Evolutionary conservation across 257 asterid genomes (phyloP).

Genomic region (Salvia hispanica): DNA sequence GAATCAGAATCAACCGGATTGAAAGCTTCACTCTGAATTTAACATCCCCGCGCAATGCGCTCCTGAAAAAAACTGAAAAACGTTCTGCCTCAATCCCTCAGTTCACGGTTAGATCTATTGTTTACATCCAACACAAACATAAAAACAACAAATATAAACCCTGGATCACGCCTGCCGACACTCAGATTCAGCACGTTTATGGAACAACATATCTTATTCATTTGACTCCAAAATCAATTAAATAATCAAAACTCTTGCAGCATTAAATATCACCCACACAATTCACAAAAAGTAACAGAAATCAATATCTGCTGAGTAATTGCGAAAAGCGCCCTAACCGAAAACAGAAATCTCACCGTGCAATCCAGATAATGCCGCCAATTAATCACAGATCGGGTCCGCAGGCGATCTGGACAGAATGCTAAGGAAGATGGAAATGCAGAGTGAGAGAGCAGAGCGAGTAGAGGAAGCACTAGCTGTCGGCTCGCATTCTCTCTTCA

Average conservation of each 20-base stretch:
- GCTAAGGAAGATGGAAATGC: slow-evolving; percentile 27
- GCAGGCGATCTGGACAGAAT: slow-evolving; percentile 34
- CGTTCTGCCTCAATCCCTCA: slow-evolving; percentile 10
- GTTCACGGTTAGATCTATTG: slow-evolving; percentile 47
- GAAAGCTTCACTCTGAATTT: slow-evolving; percentile 41
- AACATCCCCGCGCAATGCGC: slow-evolving; percentile 47
- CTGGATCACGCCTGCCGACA: slow-evolving; percentile 23
- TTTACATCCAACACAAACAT: slow-evolving; percentile 7
- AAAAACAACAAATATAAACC: slow-evolving; percentile 12
- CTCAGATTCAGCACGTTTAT: slow-evolving; percentile 12
- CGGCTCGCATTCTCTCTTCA: slow-evolving; percentile 33
- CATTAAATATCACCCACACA: slow-evolving; percentile 19
- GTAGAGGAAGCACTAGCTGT: slow-evolving; percentile 31
- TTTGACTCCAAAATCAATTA: slow-evolving; percentile 15
- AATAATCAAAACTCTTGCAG: slow-evolving; percentile 2
- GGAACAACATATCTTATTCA: neutral
- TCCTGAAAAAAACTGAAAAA: slow-evolving; percentile 28
- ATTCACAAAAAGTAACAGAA: neutral
- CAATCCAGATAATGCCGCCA: slow-evolving; percentile 32
- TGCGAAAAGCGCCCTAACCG: slow-evolving; percentile 4
- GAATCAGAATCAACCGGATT: slow-evolving; percentile 34
- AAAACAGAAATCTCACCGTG: slow-evolving; percentile 39
- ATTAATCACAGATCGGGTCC: slow-evolving; percentile 5
- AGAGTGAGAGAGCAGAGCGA: slow-evolving; percentile 18
- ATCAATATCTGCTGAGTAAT: neutral